Evolutionary conservation across 805 yeast species (phyloP).

Genomic region (Yarrowia deformans): DNA sequence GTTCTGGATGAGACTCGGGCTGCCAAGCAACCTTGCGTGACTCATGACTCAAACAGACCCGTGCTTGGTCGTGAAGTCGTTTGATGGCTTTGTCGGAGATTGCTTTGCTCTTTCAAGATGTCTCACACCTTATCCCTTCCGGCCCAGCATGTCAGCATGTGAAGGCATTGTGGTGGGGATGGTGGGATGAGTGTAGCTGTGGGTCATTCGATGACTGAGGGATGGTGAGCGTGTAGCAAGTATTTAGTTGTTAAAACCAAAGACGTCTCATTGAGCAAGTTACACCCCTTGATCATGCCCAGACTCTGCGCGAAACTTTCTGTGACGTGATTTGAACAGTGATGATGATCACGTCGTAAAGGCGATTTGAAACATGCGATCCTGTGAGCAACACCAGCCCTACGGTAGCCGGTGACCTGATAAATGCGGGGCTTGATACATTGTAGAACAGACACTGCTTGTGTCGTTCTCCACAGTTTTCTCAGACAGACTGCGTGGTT

Average conservation of each 20-base stretch:
- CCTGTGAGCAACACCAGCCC: not conserved
- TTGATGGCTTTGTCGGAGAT: not conserved
- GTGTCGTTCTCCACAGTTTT: too few species aligned
- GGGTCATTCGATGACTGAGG: not conserved
- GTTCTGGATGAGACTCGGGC: too few species aligned
- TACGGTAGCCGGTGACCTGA: too few species aligned
- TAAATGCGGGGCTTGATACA: too few species aligned
- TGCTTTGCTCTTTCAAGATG: conserved; percentile 8
- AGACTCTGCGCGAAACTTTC: too few species aligned
- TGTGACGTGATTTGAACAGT: too few species aligned
- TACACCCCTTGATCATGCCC: too few species aligned
- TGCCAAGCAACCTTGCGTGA: not conserved
- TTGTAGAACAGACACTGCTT: too few species aligned
- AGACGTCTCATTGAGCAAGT: too few species aligned
- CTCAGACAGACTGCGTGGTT: too few species aligned
- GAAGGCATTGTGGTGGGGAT: not conserved
- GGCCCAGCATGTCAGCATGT: not conserved
- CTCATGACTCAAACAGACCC: conserved; percentile 8
- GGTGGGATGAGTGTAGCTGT: not conserved
- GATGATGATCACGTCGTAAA: not conserved
- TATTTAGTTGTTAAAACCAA: too few species aligned
- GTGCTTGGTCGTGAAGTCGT: not conserved
- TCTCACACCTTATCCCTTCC: conserved; percentile 8
- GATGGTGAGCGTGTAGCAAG: too few species aligned
- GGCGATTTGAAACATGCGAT: not conserved